Percentiles rank a stretch among this genome's conserved stretches.
phyloP scores from a whole-genome alignment of 1,284 basidiomycete species.

The Somion occarium region DNA sequence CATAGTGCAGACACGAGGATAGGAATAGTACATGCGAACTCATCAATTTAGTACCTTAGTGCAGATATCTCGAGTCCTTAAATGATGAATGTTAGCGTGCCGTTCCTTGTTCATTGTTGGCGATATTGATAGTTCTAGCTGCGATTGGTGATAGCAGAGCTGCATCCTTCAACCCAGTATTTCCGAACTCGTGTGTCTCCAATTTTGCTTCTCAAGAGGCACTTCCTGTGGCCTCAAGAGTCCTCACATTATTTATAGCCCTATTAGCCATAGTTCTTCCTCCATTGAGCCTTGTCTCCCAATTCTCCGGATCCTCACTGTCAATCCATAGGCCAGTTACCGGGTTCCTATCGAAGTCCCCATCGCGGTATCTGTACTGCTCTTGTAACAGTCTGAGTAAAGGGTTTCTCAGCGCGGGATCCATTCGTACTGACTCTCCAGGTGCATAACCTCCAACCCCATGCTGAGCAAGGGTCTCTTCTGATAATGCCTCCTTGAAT shows the following conservation, averaged over 20 bases:
- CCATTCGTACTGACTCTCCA: conserved; percentile 81
- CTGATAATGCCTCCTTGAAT: conserved; percentile 75
- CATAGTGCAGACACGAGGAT: too few relatives aligned
- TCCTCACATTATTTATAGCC: neutral
- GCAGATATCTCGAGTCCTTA: too few relatives aligned
- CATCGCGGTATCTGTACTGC: conserved; percentile 75
- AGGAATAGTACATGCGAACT: too few relatives aligned
- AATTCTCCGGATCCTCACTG: conserved; percentile 53
- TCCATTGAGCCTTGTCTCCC: conserved; percentile 54
- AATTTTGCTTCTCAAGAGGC: too few relatives aligned
- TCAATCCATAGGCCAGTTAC: conserved; percentile 57
- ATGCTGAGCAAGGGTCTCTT: conserved; percentile 74
- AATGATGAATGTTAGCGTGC: too few relatives aligned
- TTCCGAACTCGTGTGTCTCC: too few relatives aligned
- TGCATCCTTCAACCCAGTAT: too few relatives aligned
- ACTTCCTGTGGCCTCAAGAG: too few relatives aligned
- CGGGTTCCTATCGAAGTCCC: conserved; percentile 72
- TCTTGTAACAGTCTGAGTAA: conserved; percentile 63
- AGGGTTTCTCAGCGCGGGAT: conserved; percentile 75
- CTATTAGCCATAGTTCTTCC: conserved; percentile 28
- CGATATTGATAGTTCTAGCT: too few relatives aligned
- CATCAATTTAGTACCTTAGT: too few relatives aligned
- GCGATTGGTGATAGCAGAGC: too few relatives aligned
- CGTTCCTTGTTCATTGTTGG: too few relatives aligned
- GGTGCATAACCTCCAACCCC: conserved; percentile 75